These are phyloP conservation scores for Camelina hispida DNA, from an alignment of 345 rosid genomes.

Conservation along the genomic window DNA sequence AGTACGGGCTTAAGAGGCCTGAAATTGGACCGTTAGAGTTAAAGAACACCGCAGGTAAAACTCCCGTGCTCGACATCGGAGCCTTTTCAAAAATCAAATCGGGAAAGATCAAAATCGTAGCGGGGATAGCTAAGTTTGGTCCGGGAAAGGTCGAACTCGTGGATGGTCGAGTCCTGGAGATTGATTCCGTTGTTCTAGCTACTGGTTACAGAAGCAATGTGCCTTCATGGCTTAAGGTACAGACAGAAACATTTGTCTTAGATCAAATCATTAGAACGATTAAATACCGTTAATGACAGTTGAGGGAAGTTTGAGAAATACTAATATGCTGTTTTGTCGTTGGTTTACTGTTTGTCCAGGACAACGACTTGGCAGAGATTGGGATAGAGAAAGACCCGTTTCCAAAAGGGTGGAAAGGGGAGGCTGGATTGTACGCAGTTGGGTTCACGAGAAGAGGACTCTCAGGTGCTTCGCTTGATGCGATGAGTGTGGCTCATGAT, in stretches of 20 bases:
- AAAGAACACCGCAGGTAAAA: conserved; percentile 67
- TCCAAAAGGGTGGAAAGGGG: conserved; percentile 87
- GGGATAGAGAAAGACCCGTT: conserved; percentile 70
- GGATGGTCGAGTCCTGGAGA: conserved; percentile 53
- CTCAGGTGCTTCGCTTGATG: conserved; percentile 76
- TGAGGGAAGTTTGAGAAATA: neutral
- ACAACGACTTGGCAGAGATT: conserved; percentile 64
- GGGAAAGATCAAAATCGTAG: conserved; percentile 67
- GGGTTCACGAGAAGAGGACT: conserved; percentile 86
- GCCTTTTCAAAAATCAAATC: conserved; percentile 64
- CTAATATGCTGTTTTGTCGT: conserved; percentile 13
- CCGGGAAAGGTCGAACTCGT: conserved; percentile 65
- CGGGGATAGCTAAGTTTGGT: conserved; percentile 64
- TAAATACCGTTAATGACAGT: neutral
- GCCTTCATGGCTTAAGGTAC: conserved; percentile 84
- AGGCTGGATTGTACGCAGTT: conserved; percentile 73
- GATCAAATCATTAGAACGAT: neutral
- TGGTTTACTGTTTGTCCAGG: conserved; percentile 48
- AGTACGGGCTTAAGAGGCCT: conserved; percentile 70
- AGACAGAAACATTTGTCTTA: conserved; percentile 6
- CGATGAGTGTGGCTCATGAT: conserved; percentile 65
- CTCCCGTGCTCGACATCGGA: conserved; percentile 81
- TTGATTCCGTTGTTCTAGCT: conserved; percentile 77
- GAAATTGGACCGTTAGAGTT: conserved; percentile 63
- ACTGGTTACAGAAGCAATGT: conserved; percentile 93